phyloP scores from a whole-genome alignment of 116 monocot genomes.

The Iris pallida region DNA sequence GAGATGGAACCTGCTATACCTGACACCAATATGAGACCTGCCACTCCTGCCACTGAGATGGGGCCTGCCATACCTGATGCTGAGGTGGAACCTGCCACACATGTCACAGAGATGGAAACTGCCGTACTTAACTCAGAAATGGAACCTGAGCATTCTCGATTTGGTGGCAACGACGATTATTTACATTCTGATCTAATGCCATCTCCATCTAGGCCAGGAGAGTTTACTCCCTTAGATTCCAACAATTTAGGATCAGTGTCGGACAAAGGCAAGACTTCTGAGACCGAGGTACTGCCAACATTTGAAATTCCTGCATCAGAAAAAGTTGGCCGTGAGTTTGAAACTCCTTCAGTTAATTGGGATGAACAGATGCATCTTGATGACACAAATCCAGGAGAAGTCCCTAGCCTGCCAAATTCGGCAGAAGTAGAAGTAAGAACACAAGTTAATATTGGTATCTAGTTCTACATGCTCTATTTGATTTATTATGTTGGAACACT shows the following conservation, averaged over 20 bases:
- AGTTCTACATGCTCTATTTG: not conserved
- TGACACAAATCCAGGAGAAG: slow-evolving; percentile 18
- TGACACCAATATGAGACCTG: slow-evolving; percentile 18
- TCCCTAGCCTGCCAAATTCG: slow-evolving; percentile 23
- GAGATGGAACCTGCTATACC: not conserved
- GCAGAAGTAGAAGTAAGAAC: slow-evolving; percentile 29
- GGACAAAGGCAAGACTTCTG: slow-evolving; percentile 12
- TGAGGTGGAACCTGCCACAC: slow-evolving; percentile 14
- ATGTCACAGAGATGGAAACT: not conserved
- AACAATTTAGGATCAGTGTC: slow-evolving; percentile 16
- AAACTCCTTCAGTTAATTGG: slow-evolving; percentile 23
- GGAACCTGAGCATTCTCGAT: slow-evolving; percentile 33
- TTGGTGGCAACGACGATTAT: slow-evolving; percentile 9
- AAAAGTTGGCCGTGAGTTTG: slow-evolving; percentile 3
- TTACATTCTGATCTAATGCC: slow-evolving; percentile 10
- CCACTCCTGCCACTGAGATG: not conserved
- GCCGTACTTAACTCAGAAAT: slow-evolving; percentile 9
- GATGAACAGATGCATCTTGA: slow-evolving; percentile 19
- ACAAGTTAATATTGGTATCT: not conserved
- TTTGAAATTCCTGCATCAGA: slow-evolving; percentile 13
- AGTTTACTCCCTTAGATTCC: slow-evolving; percentile 10
- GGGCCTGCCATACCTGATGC: not conserved
- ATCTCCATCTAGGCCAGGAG: slow-evolving; percentile 25
- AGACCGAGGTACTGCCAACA: slow-evolving; percentile 13
- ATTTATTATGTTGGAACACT: not conserved